Evolutionary conservation across 176 grass and related monocot species (phyloP).

Genomic region (Carex scoparia): DNA sequence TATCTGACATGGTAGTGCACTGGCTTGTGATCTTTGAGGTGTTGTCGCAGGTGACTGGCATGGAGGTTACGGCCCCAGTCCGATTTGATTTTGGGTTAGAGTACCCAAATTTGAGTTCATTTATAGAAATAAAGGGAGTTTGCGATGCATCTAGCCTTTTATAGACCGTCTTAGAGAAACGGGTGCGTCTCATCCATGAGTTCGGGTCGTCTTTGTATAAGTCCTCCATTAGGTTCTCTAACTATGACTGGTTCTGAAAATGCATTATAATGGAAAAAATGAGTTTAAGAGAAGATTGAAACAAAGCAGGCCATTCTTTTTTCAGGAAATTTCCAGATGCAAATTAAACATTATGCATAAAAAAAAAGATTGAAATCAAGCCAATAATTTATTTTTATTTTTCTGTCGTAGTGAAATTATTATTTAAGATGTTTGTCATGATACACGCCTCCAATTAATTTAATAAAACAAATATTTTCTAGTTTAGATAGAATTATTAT

Average conservation of each 20-base stretch:
- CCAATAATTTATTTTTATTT: too few relatives aligned
- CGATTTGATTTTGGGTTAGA: slow-evolving; percentile 32
- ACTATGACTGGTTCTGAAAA: neutral
- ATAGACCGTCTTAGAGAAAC: slow-evolving; percentile 61
- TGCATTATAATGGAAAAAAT: neutral
- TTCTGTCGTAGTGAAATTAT: neutral
- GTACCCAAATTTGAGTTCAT: slow-evolving; percentile 17
- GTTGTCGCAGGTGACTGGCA: neutral
- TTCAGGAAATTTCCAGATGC: neutral
- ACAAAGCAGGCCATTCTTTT: neutral
- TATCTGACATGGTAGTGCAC: slow-evolving; percentile 21
- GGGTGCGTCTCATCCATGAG: slow-evolving; percentile 70
- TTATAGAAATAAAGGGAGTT: slow-evolving; percentile 32
- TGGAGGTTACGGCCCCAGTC: slow-evolving; percentile 12
- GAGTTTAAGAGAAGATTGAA: neutral
- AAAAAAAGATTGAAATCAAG: neutral
- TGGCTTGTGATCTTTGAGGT: neutral
- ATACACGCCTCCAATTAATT: neutral
- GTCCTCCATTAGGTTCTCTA: neutral
- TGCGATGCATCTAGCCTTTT: slow-evolving; percentile 31
- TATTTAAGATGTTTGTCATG: neutral
- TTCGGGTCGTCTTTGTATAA: slow-evolving; percentile 58
- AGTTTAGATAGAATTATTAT: neutral
- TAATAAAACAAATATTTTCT: neutral
- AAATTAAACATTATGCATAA: neutral